Evolutionary conservation across 2,329 filamentous ascomycete species (phyloP).

Genomic region (Fusarium succisae): DNA sequence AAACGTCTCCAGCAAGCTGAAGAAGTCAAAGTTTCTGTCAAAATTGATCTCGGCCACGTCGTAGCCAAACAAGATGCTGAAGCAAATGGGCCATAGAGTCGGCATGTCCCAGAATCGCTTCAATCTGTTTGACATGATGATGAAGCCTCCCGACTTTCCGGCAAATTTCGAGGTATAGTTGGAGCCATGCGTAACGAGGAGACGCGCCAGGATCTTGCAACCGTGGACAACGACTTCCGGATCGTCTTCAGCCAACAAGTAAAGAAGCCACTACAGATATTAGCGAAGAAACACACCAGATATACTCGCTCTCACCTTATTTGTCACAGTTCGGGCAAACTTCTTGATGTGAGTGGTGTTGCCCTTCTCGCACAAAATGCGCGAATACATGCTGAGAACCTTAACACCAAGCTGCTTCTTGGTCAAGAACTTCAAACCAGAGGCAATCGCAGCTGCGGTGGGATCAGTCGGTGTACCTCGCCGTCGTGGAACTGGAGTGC

Average conservation of each 20-base stretch:
- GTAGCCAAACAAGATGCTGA: constrained; percentile 86
- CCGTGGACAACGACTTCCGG: constrained; percentile 83
- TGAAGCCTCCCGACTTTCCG: constrained; percentile 85
- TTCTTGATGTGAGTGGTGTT: constrained; percentile 78
- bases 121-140: constrained; percentile 82
- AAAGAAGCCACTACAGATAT: constrained; percentile 79
- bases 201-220: constrained; percentile 81
- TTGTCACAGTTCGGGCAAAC: constrained; percentile 94
- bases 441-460: constrained; percentile 43
- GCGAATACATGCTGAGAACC: constrained; percentile 80
- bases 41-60: constrained; percentile 81
- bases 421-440: constrained; percentile 56
- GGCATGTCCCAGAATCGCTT: constrained; percentile 90
- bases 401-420: constrained; percentile 78
- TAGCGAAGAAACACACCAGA: background rate
- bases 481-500: constrained; percentile 52
- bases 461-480: constrained; percentile 50
- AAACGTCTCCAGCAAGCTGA: constrained; percentile 79
- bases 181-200: constrained; percentile 83
- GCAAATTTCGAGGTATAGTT: constrained; percentile 87
- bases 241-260: constrained; percentile 88
- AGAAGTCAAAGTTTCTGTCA: constrained; percentile 77
- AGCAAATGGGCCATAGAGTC: constrained; percentile 85
- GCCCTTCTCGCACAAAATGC: constrained; percentile 78
- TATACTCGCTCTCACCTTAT: constrained; percentile 70